Evolutionary conservation across 148 eudicot genomes (phyloP), one percentile per base, ranked within the genome.

Genomic region (Rhododendron kiyosumense): DNA sequence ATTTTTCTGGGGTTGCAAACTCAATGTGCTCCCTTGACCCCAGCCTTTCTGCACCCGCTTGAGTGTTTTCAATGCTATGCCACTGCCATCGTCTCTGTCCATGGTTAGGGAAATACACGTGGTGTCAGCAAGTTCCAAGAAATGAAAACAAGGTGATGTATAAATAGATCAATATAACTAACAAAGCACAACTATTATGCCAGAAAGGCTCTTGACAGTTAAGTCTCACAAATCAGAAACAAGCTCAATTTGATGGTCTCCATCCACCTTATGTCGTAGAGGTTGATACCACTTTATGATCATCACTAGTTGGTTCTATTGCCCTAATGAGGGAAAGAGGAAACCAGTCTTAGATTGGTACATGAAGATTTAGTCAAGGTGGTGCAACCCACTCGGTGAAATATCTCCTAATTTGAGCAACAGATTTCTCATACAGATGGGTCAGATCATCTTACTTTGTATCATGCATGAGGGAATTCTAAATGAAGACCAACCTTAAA

Each of bases 1-100:
- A 89, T 78, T 87, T 81, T 85, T 91, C 13, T 81, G 92, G 81
- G 92, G 82, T 86, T 89, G 92, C 88, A 88, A 81, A 87, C 85
- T 89, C 78, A 86, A 91, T 86, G 91, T 76, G 84, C 90, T 90
- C 86, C 94, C 98, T 85, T 95, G 97, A 87, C 98, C 99, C 99
- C 99, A 96, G 34, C 99, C 99, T 83, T 93, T 92, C 86, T 94
- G 93, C 83, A 95, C 93, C 48, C 91, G 91, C 87, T 91, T 95
- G 85, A 96, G 91, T 71, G 94, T 84, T 89, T 88, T 93, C 85
- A 96, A 61, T 48, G 94, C 94, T 79, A 93, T 86, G 54, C 88
- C 91, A 87, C 98, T 92, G 82, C 96, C 98, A 87, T 96, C 96
- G 87, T 95, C 96, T 87, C 99, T 96, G 97, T 82, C 52, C 87